Conservation (phyloP, 805 yeast genomes). For the Saccharomyces eubayanus region DNA sequence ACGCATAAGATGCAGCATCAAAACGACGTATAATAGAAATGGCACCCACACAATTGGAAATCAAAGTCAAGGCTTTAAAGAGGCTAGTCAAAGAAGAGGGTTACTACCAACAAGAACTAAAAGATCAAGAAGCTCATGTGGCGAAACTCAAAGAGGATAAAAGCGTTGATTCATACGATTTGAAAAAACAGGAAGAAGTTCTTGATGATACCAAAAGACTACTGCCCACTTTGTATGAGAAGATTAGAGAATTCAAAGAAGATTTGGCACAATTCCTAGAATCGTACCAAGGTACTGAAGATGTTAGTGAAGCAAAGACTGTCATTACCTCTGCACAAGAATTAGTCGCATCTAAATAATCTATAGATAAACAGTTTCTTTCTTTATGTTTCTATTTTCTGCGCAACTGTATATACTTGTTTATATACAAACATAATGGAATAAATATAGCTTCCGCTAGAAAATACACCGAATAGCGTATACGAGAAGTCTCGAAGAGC, state of each 20-base stretch:
- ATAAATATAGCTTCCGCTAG: not conserved
- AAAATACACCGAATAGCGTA: not conserved
- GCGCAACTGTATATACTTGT: not conserved
- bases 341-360: conserved; percentile 11
- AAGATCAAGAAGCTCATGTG: conserved; percentile 45
- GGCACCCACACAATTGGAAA: conserved; percentile 65
- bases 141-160: conserved; percentile 36
- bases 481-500: not conserved
- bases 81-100: conserved; percentile 61
- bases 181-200: conserved; percentile 47
- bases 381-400: not conserved
- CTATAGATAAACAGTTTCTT: not conserved
- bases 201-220: conserved; percentile 47
- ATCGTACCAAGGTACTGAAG: conserved; percentile 31
- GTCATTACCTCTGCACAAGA: conserved; percentile 22
- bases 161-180: conserved; percentile 54
- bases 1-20: not conserved
- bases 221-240: conserved; percentile 40
- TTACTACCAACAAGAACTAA: conserved; percentile 51
- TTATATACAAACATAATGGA: not conserved
- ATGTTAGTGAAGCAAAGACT: conserved; percentile 21
- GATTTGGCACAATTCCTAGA: conserved; percentile 36
- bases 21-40: conserved; percentile 26
- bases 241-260: conserved; percentile 34
- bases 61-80: conserved; percentile 60